Percentiles rank a stretch among this genome's conserved stretches.
phyloP scores from a whole-genome alignment of 139 green algal genomes.

The Microglena sp. region DNA sequence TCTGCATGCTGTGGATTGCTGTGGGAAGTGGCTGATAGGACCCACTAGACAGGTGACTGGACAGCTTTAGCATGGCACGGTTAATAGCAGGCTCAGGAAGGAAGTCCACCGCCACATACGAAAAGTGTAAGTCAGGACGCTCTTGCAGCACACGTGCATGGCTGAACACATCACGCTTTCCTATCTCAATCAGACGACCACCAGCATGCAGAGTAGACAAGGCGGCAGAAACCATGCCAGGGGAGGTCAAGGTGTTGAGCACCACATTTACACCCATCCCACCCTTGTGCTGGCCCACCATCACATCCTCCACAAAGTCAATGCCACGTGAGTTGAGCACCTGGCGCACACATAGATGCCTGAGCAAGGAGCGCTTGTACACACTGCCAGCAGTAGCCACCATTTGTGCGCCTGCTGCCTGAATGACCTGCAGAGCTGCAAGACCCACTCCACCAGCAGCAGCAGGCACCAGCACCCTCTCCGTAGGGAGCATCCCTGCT shows the following conservation, averaged over 20 bases:
- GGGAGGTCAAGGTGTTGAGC: conserved; percentile 74
- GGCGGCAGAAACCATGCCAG: conserved; percentile 63
- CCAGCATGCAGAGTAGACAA: conserved; percentile 42
- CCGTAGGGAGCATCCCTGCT: conserved; percentile 20
- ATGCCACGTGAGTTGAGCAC: conserved; percentile 35
- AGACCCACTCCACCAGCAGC: conserved; percentile 74
- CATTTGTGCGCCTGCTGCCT: conserved; percentile 19
- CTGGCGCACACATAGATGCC: conserved; percentile 29
- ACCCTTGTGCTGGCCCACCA: too few species aligned
- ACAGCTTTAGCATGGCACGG: conserved; percentile 15
- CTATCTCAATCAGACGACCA: conserved; percentile 74
- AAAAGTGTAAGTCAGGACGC: conserved; percentile 57
- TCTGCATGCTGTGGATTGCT: conserved; percentile 19
- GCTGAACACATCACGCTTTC: conserved; percentile 80
- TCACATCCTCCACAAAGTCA: conserved; percentile 23
- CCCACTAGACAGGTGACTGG: not conserved
- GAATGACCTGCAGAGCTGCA: conserved; percentile 48
- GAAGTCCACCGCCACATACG: conserved; percentile 30
- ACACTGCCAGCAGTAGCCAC: conserved; percentile 57
- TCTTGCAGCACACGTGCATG: conserved; percentile 43
- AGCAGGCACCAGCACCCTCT: conserved; percentile 60
- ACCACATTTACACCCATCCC: conserved; percentile 57
- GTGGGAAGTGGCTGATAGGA: conserved; percentile 21
- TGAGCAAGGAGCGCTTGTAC: conserved; percentile 59
- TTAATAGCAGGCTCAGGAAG: conserved; percentile 20